Percentiles rank a stretch among this genome's conserved stretches.
These are phyloP conservation scores for Globisporangium middletonii DNA, from an alignment of 352 stramenopile species.

Conservation along the genomic window DNA sequence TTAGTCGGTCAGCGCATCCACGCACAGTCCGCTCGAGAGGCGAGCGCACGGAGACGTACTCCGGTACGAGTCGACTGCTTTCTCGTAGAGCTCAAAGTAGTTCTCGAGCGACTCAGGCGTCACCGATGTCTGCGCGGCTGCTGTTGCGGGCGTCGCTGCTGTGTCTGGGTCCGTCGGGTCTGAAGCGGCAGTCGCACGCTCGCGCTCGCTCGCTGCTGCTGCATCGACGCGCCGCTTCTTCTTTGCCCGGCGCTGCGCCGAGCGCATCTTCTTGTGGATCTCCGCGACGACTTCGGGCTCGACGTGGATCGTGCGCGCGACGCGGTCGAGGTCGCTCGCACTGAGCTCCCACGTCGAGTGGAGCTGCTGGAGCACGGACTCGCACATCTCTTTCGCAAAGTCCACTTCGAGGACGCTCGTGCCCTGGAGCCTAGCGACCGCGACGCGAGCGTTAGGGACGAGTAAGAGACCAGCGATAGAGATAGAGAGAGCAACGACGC, in stretches of 20 bases:
- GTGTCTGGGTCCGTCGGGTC: neutral
- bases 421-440: conserved; percentile 35
- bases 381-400: conserved; percentile 69
- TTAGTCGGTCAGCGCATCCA: neutral
- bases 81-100: conserved; percentile 51
- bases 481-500: neutral
- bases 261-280: conserved; percentile 52
- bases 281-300: conserved; percentile 62
- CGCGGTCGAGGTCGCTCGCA: conserved; percentile 41
- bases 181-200: neutral
- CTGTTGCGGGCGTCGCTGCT: neutral
- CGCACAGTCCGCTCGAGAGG: neutral
- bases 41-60: conserved; percentile 23
- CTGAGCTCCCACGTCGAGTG: conserved; percentile 70
- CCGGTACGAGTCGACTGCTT: conserved; percentile 57
- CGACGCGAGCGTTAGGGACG: neutral
- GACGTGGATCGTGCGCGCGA: conserved; percentile 58
- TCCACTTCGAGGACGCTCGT: conserved; percentile 68
- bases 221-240: conserved; percentile 22
- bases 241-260: conserved; percentile 28
- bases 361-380: conserved; percentile 54
- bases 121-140: neutral
- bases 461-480: neutral
- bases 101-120: conserved; percentile 23
- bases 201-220: conserved; percentile 8